Evolutionary conservation across 352 stramenopile genomes (phyloP), one percentile per base, ranked within the genome.

Genomic region (Globisporangium parvum): DNA sequence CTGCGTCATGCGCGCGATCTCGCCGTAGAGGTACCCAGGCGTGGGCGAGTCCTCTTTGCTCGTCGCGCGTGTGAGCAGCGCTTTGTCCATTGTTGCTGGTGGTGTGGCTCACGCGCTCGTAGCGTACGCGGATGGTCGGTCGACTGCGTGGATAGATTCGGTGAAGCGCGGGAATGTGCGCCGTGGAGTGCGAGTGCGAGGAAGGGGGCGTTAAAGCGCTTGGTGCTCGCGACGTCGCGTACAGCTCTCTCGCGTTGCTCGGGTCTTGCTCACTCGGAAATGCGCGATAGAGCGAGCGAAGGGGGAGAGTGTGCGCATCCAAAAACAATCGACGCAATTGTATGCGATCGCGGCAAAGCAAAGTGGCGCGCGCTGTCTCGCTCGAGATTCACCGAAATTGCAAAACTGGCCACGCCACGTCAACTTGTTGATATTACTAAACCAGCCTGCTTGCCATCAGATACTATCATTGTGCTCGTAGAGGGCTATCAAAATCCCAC

Each of bases 1-100:
- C 65, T 95, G 80, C 59, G 88, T 96, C 88, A 96, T 97, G 70
- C 84, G 84, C 55, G 88, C 86, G 66, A 98, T 98, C 77, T 98
- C 95, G 44, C 93, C 84, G 70, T 98, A 98, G 65, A 98, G 80
- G 70, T 98, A 98, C 26, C 95, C 95, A 12, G 93, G 95, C 42
- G 95, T 98, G 12, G 95, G 95, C 59, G 88, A 83, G 47, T 97
- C 86, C 70, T 97, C 91, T 68, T 91, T 87, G 65, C 93, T 96
- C 48, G 95, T 98, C 33, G 95, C 95, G 51, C 94, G 91, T 28
- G 78, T 87, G 44, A 98, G 72, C 67, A 97, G 70, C 44, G 79
- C 78, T 63, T 97, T 97, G 82, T 98, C 93, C 91, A 98, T 97
- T 40, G 50, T 66, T 21, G 18, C 35, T 4, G 23, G 14, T 23